Percentiles rank a stretch among this genome's conserved stretches.
Conservation (phyloP, 2,329 filamentous ascomycete genomes). For the Fonsecaea pugnacius region DNA sequence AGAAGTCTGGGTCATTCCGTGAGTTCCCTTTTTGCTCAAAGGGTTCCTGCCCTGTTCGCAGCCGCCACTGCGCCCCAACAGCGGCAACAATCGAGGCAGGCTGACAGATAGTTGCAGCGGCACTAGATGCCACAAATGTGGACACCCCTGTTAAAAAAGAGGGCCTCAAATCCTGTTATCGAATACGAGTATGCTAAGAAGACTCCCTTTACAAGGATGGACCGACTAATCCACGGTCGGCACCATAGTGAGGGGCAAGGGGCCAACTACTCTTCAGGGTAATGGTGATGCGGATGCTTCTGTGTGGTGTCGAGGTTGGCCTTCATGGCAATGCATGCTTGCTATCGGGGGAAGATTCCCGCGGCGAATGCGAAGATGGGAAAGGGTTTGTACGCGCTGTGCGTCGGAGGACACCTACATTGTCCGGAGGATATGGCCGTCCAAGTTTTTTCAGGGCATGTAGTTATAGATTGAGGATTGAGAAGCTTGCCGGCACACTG, state of each 20-base stretch:
- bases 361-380: not conserved
- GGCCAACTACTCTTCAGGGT: not conserved
- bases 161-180: not conserved
- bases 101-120: constrained; percentile 35
- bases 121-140: constrained; percentile 51
- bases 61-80: not conserved
- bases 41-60: not conserved
- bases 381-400: not conserved
- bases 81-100: not conserved
- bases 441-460: not conserved
- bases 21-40: not conserved
- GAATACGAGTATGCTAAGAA: not conserved
- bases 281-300: not conserved
- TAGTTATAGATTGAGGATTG: not conserved
- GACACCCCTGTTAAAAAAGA: constrained; percentile 40
- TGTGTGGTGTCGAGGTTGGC: not conserved
- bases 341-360: not conserved
- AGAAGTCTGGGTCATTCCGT: constrained; percentile 52
- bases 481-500: not conserved
- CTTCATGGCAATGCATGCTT: not conserved
- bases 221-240: not conserved
- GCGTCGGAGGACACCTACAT: not conserved
- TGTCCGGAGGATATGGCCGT: not conserved
- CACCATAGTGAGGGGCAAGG: not conserved
- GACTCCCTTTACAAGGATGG: not conserved